Percentiles rank a stretch among this genome's conserved stretches.
Evolutionary conservation across 352 stramenopile species (phyloP).

Genomic region (Phytopythium montanum): DNA sequence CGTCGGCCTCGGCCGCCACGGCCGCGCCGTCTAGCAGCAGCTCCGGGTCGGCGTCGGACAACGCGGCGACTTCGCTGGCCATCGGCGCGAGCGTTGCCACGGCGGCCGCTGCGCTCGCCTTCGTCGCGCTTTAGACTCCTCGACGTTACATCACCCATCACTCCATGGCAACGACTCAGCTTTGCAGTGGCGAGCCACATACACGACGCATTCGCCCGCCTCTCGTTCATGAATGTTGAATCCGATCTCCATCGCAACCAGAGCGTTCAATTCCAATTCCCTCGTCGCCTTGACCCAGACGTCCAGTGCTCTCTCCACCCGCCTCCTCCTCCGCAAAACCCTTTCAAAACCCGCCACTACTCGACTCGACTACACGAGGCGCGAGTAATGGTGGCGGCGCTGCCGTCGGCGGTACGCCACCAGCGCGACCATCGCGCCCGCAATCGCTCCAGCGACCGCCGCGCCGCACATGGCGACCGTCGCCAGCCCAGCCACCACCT

Average conservation of each 20-base stretch:
- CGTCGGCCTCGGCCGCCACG: too few relatives aligned
- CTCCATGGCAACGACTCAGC: too few relatives aligned
- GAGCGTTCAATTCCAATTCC: too few relatives aligned
- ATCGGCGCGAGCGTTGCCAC: neutral
- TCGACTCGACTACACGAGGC: neutral
- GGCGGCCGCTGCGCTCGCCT: neutral
- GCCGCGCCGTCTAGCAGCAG: neutral
- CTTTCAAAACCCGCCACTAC: neutral
- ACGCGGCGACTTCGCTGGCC: neutral
- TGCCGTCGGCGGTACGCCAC: neutral
- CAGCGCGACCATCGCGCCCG: neutral
- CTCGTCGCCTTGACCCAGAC: too few relatives aligned
- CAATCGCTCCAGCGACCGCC: neutral
- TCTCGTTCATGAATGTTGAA: too few relatives aligned
- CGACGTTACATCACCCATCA: neutral
- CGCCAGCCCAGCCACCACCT: neutral
- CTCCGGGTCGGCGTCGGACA: neutral
- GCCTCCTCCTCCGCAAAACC: neutral
- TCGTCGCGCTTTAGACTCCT: neutral
- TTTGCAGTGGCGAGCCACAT: too few relatives aligned
- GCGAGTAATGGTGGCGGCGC: constrained; percentile 5
- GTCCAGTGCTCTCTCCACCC: neutral
- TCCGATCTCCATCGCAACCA: too few relatives aligned
- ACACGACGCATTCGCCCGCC: too few relatives aligned
- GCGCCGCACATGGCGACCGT: neutral